These are phyloP conservation scores for Solanum sejunctum DNA, from an alignment of 257 asterid genomes.

Conservation along the genomic window DNA sequence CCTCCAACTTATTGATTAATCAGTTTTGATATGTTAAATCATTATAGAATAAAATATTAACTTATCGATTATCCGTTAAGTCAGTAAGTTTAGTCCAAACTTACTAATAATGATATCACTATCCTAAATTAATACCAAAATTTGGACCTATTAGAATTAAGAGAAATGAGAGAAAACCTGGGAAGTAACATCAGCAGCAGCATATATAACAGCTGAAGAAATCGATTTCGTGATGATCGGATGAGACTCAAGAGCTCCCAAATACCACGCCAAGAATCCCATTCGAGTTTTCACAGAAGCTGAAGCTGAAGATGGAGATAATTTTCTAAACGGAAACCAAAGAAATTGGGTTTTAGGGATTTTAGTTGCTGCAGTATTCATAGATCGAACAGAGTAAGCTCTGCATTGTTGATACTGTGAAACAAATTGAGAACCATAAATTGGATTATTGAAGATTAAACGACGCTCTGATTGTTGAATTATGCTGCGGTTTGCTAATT, in stretches of 20 bases:
- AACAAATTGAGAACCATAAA: not conserved
- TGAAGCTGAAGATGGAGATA: constrained; percentile 17
- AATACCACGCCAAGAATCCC: constrained; percentile 62
- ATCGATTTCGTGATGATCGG: constrained; percentile 62
- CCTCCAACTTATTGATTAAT: too few species aligned
- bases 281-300: constrained; percentile 18
- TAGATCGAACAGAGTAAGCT: not conserved
- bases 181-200: constrained; percentile 69
- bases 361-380: constrained; percentile 9
- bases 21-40: not conserved
- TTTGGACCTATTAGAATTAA: not conserved
- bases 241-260: constrained; percentile 53
- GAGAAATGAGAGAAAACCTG: constrained; percentile 32
- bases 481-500: constrained; percentile 16
- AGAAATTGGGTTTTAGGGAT: constrained; percentile 8
- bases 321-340: constrained; percentile 1
- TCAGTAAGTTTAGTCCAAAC: not conserved
- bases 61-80: not conserved
- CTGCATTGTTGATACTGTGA: not conserved
- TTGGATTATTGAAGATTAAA: not conserved
- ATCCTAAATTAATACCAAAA: not conserved
- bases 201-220: constrained; percentile 58
- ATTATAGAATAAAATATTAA: too few species aligned
- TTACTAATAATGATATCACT: not conserved
- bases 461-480: constrained; percentile 11